phyloP scores from a whole-genome alignment of 1,284 basidiomycete species.

The Pyrrhoderma lamaoense region DNA sequence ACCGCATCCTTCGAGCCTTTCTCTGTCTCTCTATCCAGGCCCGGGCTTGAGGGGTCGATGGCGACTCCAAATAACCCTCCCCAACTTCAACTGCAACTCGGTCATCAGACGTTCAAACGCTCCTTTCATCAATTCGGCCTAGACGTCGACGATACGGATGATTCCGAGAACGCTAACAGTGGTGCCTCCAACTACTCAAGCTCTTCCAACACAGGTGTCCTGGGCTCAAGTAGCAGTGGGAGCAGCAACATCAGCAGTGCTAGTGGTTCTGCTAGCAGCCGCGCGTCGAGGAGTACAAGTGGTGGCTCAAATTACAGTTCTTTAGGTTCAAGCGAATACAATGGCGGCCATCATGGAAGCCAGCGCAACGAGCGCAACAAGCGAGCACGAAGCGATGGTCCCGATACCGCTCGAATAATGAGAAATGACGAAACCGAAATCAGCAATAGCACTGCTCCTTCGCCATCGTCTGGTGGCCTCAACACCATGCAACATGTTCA shows the following conservation, averaged over 20 bases:
- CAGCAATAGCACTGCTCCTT: neutral
- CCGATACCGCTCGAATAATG: slow-evolving; percentile 1
- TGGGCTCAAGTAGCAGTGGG: slow-evolving; percentile 2
- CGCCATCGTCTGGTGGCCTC: neutral
- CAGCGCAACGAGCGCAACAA: slow-evolving; percentile 17
- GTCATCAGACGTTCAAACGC: slow-evolving; percentile 16
- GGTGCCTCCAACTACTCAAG: neutral
- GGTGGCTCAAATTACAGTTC: slow-evolving; percentile 10
- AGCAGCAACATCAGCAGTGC: neutral
- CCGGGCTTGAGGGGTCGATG: no score
- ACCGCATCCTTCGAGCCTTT: neutral
- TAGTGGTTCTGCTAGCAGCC: slow-evolving; percentile 3
- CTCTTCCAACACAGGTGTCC: neutral
- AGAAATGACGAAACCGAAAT: neutral
- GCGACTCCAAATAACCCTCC: slow-evolving; percentile 11
- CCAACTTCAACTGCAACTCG: slow-evolving; percentile 14
- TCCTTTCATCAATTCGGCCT: slow-evolving; percentile 18
- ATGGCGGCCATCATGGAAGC: neutral
- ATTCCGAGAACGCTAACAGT: neutral
- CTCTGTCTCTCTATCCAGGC: no score
- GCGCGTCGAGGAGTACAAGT: neutral
- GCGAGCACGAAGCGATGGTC: slow-evolving; percentile 18
- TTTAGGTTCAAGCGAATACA: slow-evolving; percentile 1
- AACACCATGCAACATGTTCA: neutral
- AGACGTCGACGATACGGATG: slow-evolving; percentile 16